Evolutionary conservation across 805 yeast species (phyloP), one percentile per base, ranked within the genome.

Genomic region (Saccharomycopsis fibuligera): DNA sequence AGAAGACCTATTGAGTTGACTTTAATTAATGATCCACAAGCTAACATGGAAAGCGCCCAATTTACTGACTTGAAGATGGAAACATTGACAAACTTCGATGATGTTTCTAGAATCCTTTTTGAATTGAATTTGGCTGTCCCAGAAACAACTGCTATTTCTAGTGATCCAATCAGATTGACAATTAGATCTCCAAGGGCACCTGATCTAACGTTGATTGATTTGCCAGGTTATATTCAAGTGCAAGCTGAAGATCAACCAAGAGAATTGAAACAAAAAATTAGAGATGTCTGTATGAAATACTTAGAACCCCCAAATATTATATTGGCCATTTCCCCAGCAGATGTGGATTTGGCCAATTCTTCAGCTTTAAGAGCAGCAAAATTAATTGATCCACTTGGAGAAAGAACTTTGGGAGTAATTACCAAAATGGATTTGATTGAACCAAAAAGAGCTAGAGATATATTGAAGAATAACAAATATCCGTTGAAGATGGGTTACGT

Each of bases 401-500:
- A 87, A 61, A 76, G 99, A 63, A 93, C 99, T 0, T 84, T 93
- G 53, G 99, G 99, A 45, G 98, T 93, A 6, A 80, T 93, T 46
- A 93, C 99, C 3, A 93, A 93, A 62, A 65, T 95, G 63, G 99
- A 93, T 66, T 72, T 93, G 46, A 96, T 95, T 2, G 85, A 81
- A 22, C 84, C 96, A 0, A 75, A 74, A 40, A 65, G 72, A 14
- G 99, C 96, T 0, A 75, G 78, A 43, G 71, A 68, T 5, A 76
- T 86, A 19, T 68, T 93, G 52, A 73, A 76, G 25, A 91, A 91
- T 65, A 79, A 75, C 55, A 86, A 82, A 59, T 95, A 95, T 60
- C 98, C 99, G 0, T 69, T 93, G 53, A 81, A 76, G 58, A 86
- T 93, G 96, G 99, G 99, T 0, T 93, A 93, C 62, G 98, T 93